These are phyloP conservation scores for Leishmania gerbilli DNA, from an alignment of 208 protist genomes.

Conservation along the genomic window DNA sequence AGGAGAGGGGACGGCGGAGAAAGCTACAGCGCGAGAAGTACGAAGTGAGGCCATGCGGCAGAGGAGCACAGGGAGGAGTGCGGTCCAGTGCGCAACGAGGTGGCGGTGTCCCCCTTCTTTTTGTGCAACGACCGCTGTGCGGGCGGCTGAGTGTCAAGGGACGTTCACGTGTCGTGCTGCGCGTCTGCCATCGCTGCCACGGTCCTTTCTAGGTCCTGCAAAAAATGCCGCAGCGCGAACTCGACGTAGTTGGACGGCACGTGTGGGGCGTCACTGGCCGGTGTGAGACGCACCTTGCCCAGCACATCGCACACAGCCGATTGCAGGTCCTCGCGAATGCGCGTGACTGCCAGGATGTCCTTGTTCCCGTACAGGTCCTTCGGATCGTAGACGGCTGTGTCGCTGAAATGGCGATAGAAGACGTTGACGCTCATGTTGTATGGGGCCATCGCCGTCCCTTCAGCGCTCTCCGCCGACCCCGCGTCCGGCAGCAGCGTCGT, in stretches of 20 bases:
- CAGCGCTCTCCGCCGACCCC: not conserved
- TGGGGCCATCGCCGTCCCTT: not conserved
- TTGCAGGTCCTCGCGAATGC: slow-evolving; percentile 51
- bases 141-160: not conserved
- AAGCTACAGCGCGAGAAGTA: not conserved
- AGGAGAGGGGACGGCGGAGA: not conserved
- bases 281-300: slow-evolving; percentile 6
- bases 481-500: slow-evolving; percentile 52
- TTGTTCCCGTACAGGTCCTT: slow-evolving; percentile 93
- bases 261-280: slow-evolving; percentile 4
- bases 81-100: not conserved
- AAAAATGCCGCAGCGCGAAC: slow-evolving; percentile 80
- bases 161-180: not conserved
- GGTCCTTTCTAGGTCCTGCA: slow-evolving; percentile 75
- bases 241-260: slow-evolving; percentile 58
- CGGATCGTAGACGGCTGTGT: slow-evolving; percentile 58
- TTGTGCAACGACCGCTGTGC: no score
- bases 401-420: slow-evolving; percentile 83
- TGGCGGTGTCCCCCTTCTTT: not conserved
- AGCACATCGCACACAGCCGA: slow-evolving; percentile 31
- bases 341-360: slow-evolving; percentile 61
- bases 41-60: not conserved
- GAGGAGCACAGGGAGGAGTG: not conserved
- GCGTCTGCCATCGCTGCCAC: slow-evolving; percentile 40
- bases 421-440: slow-evolving; percentile 89